Evolutionary conservation across 352 stramenopile species (phyloP), one percentile per base, ranked within the genome.

Genomic region (Phytophthora pini): DNA sequence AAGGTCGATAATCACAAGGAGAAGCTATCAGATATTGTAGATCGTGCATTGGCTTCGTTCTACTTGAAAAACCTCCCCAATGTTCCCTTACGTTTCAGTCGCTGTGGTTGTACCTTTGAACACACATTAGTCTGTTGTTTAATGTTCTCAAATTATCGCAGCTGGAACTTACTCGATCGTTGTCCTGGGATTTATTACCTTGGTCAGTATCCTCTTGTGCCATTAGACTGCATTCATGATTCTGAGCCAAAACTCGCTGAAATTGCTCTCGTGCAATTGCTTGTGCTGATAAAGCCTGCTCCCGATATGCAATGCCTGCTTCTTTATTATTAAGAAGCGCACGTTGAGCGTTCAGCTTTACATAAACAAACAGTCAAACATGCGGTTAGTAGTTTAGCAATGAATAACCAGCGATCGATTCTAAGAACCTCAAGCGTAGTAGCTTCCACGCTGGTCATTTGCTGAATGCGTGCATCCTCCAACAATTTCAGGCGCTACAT

Each of bases 31-130:
- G 29, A 32, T 3, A 36, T 12, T 36, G 9, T 36, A 36, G 1
- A 12, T 36, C 0, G 7, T 36, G 31, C 31, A 11, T 36, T 36
- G 31, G 11, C 31, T 36, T 36, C 31, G 10, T 20, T 44, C 48
- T 36, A 54, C 27, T 56, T 70, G 22, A 66, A 66, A 27, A 66
- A 52, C 34, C 62, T 55, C 5, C 62, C 29, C 24, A 70, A 38
- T 46, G 47, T 67, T 46, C 41, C 54, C 43, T 70, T 67, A 27
- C 72, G 62, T 78, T 76, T 67, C 60, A 74, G 15, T 59, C 65
- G 56, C 67, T 64, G 26, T 5, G 22, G 26, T 51, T 44, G 41
- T 26, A 17, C 43, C 50, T 68, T 43, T 24, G 40, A 38, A 34
- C 26, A 20, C 0, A 20, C n/a, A 48, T 65, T 31, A 47, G 54